Percentiles rank a stretch among this genome's conserved stretches.
These are phyloP conservation scores for Penicillium sclerotiorum DNA, from an alignment of 2,329 filamentous ascomycete species.

Conservation along the genomic window DNA sequence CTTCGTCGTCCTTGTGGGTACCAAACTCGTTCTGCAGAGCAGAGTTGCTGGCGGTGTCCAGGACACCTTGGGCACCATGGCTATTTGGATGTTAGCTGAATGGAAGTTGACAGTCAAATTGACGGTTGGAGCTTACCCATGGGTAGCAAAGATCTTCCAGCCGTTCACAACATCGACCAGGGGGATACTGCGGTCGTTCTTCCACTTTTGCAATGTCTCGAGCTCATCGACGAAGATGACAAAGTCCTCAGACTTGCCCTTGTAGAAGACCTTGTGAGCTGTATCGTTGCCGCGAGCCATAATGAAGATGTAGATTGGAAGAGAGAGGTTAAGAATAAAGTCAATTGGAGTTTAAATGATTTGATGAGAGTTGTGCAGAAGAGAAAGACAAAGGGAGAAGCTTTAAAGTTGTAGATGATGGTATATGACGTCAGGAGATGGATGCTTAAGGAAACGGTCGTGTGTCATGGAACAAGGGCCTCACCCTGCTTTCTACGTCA, in stretches of 20 bases:
- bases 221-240: constrained; percentile 56
- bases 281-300: constrained; percentile 73
- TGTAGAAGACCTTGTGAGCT: constrained; percentile 81
- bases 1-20: constrained; percentile 75
- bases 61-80: constrained; percentile 80
- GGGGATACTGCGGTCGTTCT: constrained; percentile 74
- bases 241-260: constrained; percentile 72
- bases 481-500: constrained; percentile 25
- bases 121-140: constrained; percentile 68
- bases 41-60: constrained; percentile 74
- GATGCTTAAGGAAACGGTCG: constrained; percentile 10
- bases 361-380: background rate
- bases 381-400: constrained; percentile 8
- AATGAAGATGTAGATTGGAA: constrained; percentile 19
- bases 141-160: constrained; percentile 87
- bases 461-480: constrained; percentile 16
- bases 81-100: constrained; percentile 50
- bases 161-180: constrained; percentile 81
- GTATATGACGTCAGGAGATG: constrained; percentile 25
- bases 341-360: constrained; percentile 4
- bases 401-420: constrained; percentile 24
- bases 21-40: constrained; percentile 85
- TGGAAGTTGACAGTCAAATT: background rate
- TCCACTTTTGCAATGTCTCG: constrained; percentile 76
- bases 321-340: background rate